Base-by-base conservation (phyloP, 2,329 filamentous ascomycete species). In the Colletotrichum sp. region DNA sequence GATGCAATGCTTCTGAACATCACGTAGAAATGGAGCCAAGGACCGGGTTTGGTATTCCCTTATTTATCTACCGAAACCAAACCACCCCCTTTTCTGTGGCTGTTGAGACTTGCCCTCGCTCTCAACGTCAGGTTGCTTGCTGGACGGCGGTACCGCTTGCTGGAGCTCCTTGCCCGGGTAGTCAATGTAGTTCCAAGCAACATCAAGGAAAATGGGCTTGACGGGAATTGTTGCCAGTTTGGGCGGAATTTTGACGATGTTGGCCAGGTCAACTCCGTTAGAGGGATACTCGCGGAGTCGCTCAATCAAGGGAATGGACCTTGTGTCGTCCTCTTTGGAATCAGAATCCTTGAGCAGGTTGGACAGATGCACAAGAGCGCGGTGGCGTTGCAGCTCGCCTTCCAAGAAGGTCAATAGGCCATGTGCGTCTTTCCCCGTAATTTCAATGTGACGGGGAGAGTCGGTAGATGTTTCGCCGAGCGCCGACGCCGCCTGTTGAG, bases 121-220 rank as follows among this genome's bases (percentile, higher is more conserved):
- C 8, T 66, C 74, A 7, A 67, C 74, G 5, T 68, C 44, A 8
- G 68, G 55, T 10, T 24, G 68, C 77, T 67, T 75, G 75, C 10
- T 71, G 67, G 60, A 71, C 73, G 80, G 79, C 28, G 76, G 78
- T 8, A 77, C 44, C 44, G 44, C 79, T 71, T 79, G 81, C 75
- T 84, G 79, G 8, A 83, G 82, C 36, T 84, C 79, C 79, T 92
- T 92, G 39, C 92, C 93, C 1, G 96, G 96, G 82, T 99, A 99
- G 65, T 95, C 92, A 77, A 99, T 96, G 83, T 98, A 99, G 83
- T 99, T 99, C 95, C 95, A 99, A 12, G 97, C 97, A 9, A 98
- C 94, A 82, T 99, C 97, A 75, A 99, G 92, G 89, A 99, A 99
- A 39, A 99, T 89, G 32, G 97, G 97, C 88, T 99, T 99, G 68